Evolutionary conservation across 2,329 filamentous ascomycete species (phyloP).

Genomic region (Botrytis hyacinthi): DNA sequence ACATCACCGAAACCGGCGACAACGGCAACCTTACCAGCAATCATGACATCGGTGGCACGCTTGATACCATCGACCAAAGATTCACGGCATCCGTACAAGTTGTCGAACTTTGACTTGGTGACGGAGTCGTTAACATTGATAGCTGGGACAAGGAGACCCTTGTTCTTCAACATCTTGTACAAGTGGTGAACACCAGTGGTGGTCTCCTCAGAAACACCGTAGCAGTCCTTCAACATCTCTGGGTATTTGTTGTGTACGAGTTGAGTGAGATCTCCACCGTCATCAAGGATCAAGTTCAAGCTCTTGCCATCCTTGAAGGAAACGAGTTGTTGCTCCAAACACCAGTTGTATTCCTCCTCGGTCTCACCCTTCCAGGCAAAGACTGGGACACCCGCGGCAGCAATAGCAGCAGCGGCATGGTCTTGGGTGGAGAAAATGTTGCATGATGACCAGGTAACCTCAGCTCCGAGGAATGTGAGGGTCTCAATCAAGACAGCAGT

Average conservation of each 20-base stretch:
- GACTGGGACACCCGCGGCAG: constrained; percentile 75
- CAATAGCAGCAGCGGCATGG: constrained; percentile 96
- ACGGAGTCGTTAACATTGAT: constrained; percentile 99
- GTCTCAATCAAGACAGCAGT: constrained; percentile 99
- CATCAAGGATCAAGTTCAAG: constrained; percentile 98
- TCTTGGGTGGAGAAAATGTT: constrained; percentile 99
- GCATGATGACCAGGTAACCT: constrained; percentile 98
- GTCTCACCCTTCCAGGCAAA: constrained; percentile 79
- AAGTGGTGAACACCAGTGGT: constrained; percentile 99
- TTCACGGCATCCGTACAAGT: constrained; percentile 99
- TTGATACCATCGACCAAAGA: constrained; percentile 99
- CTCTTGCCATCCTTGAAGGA: constrained; percentile 96
- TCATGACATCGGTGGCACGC: constrained; percentile 99
- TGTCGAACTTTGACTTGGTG: constrained; percentile 99
- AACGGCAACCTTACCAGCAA: constrained; percentile 97
- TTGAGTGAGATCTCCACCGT: constrained; percentile 94
- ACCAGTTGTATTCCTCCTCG: constrained; percentile 99
- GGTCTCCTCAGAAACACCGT: constrained; percentile 98
- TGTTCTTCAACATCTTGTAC: constrained; percentile 94
- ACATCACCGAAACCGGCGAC: constrained; percentile 99
- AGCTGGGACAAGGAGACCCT: constrained; percentile 84
- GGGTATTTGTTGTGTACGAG: constrained; percentile 98
- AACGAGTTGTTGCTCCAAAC: constrained; percentile 93
- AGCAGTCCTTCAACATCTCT: constrained; percentile 97
- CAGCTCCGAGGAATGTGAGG: constrained; percentile 86